phyloP scores from a whole-genome alignment of 169 alveolate genomes.

The Cryptosporidium sp. region DNA sequence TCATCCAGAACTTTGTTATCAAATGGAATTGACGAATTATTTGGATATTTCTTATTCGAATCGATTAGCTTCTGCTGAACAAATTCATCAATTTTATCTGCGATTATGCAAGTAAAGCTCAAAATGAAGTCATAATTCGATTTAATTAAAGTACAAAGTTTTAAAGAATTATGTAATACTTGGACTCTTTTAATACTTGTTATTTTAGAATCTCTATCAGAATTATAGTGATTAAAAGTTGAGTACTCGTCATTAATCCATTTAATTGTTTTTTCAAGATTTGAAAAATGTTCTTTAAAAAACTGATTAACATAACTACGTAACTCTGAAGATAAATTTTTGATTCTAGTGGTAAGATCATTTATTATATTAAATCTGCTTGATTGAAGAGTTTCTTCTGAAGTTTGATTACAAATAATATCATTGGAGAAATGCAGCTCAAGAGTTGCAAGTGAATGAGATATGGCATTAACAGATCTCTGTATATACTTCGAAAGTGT shows the following conservation, averaged over 20 bases:
- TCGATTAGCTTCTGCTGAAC: conserved; percentile 10
- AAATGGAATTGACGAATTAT: not conserved
- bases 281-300: conserved; percentile 4
- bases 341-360: conserved; percentile 13
- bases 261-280: conserved; percentile 36
- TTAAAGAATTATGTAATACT: conserved; percentile 20
- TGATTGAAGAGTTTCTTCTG: conserved; percentile 33
- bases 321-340: conserved; percentile 22
- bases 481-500: not conserved
- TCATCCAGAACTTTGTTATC: not conserved
- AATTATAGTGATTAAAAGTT: conserved; percentile 23
- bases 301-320: not conserved
- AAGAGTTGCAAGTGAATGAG: conserved; percentile 1
- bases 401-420: conserved; percentile 13
- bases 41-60: not conserved
- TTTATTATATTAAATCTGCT: conserved; percentile 29
- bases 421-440: conserved; percentile 31
- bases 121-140: not conserved
- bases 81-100: conserved; percentile 19
- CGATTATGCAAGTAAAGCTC: not conserved
- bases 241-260: conserved; percentile 72
- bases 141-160: conserved; percentile 23
- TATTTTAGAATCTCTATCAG: not conserved
- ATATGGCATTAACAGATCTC: conserved; percentile 40
- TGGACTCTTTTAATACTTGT: conserved; percentile 35